Base-by-base conservation (phyloP, 805 yeast genomes). In the Zygoascus tannicola region DNA sequence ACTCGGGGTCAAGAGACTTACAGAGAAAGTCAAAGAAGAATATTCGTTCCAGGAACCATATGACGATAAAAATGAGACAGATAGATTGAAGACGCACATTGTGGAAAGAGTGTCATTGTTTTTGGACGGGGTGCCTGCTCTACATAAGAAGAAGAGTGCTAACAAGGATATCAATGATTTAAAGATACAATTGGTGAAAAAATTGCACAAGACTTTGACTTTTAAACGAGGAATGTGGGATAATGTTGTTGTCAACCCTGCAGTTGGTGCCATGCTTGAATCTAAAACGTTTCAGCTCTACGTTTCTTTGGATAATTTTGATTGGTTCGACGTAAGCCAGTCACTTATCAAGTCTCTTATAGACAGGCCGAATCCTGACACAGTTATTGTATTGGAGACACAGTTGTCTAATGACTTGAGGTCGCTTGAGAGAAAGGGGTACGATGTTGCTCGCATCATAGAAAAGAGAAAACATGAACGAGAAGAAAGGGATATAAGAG, bases 241-340 rank as follows among this genome's bases (percentile, higher is more conserved):
- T 5, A 12, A 16, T 37, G 32, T 37, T 5, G 16, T 26, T 7
- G 40, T 37, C 4, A 23, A 19, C 3, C 40, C 20, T 12, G 32
- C 12, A 15, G 40, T 26, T 4, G 14, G 38, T 35, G 38, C 38
- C 3, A 18, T 19, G 38, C 21, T 35, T 14, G 32, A n/a, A 7
- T 18, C 32, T 3, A 26, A 22, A 8, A 5, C 26, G 28, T 15
- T 20, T 7, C 19, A 12, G 10, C 43, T 63, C 5, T 52, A 50
- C 28, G 39, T 62, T 3, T 22, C 37, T 15, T n/a, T 39, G 23
- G 32, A 41, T 10, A 30, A 35, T 16, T 41, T 57, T 34, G 65
- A 64, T 32, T 66, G 68, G 67, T 64, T 59, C 40, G 65, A 64
- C 44, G 56, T 66, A 1, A 58, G 65, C 5, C 58, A 55, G 30